Evolutionary conservation across 2,329 filamentous ascomycete species (phyloP), one percentile per base, ranked within the genome.

Genomic region (Aspergillus texensis): DNA sequence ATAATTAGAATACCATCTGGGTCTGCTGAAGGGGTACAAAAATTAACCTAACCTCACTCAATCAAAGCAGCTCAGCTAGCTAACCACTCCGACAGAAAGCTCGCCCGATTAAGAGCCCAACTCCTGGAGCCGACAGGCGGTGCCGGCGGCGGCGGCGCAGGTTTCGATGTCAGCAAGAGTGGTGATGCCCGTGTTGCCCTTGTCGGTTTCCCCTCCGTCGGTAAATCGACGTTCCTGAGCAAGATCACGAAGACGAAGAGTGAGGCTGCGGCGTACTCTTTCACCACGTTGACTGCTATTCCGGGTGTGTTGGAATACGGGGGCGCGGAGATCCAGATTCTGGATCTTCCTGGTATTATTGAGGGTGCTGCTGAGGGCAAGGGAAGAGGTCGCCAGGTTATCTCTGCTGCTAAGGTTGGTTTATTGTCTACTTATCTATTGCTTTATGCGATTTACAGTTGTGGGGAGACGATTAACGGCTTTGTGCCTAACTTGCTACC

Each of bases 221-320:
- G 95, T 77, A 99, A 99, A 83, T 99, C 95, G 2, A 99, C 95
- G 0, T 98, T 99, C 76, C 79, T 99, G n/a, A 97, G 94, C 56
- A 97, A 98, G 76, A 96, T 99, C 77, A 99, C 95, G 57, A 98
- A 97, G 82, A 99, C 96, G 45, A 93, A 93, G 75, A 97, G 93
- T 57, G 94, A 97, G 78, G 93, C 97, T 32, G 95, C 95, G 0
- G 92, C 95, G 0, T 99, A 99, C 77, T 89, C 94, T 62, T 99
- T 99, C 87, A 99, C 95, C 12, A 99, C 95, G 1, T 84, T 99
- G 52, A 99, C 95, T 11, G 96, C 95, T 41, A 99, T 99, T 70
- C 95, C 95, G 1, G 95, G 95, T 70, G 96, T 99, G 45, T 86
- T 99, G 60, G 94, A 97, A 82, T 99, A 99, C 80, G 95, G 94